Evolutionary conservation across 169 alveolate genomes (phyloP), one percentile per base, ranked within the genome.

Genomic region (Plasmodium yoelii): DNA sequence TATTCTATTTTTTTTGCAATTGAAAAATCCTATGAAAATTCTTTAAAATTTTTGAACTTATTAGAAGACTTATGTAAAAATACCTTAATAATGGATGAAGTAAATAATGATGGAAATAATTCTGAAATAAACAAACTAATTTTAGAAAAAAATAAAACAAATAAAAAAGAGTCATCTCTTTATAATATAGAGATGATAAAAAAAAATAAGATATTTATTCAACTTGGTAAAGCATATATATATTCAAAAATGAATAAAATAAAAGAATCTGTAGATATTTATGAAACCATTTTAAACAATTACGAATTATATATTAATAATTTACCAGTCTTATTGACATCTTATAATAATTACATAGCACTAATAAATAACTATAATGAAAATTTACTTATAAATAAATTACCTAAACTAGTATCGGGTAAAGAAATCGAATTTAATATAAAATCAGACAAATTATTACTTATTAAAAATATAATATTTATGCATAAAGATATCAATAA

Each of bases 341-440:
- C 86, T 13, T 82, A 82, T 61, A 82, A 82, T 34, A 82, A 82
- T 47, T 82, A 82, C 72, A 22, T 61, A 5, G 90, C 90, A 5
- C 28, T 82, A 15, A 82, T 60, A 49, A 49, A 82, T 82, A 82
- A 82, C 56, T 67, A 51, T 19, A 34, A 49, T 46, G 47, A 39
- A 13, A 5, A 53, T 4, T 10, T 15, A 5, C 34, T 9, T 15
- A 64, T 42, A 15, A 26, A 22, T 12, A 61, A 68, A 18, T 28
- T 1, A 8, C 7, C 49, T 18, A 61, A 49, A 15, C 24, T 6
- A 18, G 28, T 5, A 10, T 5, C 19, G 5, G 5, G 19, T 19
- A 22, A 44, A 39, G 1, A 7, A 10, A 12, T 10, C 0, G 18
- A n/a, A 19, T 82, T 82, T 71, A 9, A 55, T 72, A 46, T 82